Conservation (phyloP, 305 asterid species). For the Salvia sclarea region DNA sequence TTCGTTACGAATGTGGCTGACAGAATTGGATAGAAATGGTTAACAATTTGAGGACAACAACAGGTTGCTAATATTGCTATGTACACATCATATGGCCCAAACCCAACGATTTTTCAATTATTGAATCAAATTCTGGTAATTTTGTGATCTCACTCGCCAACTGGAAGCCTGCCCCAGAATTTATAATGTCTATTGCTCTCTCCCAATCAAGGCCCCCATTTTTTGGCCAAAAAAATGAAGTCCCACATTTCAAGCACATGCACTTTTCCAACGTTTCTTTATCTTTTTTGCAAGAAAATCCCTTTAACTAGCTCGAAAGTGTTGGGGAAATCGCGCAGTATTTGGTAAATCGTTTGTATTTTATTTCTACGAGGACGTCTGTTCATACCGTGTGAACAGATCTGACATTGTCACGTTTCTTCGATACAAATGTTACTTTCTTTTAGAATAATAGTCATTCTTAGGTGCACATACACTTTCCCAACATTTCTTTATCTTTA, state of each 20-base stretch:
- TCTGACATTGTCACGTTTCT: too few relatives aligned
- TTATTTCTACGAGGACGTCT: too few relatives aligned
- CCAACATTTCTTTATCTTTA: background rate
- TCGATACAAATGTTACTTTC: too few relatives aligned
- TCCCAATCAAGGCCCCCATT: conserved; percentile 31
- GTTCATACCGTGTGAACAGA: too few relatives aligned
- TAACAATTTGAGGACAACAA: background rate
- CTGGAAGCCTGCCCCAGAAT: conserved; percentile 16
- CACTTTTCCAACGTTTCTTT: background rate
- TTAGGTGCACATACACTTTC: background rate
- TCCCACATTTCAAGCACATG: background rate
- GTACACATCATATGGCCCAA: conserved; percentile 26
- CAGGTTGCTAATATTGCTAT: conserved; percentile 5
- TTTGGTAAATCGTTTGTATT: background rate
- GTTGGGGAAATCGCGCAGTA: too few relatives aligned
- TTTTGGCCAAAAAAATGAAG: too few relatives aligned
- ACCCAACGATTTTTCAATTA: conserved; percentile 6
- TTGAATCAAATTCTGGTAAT: background rate
- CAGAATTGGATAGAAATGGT: background rate
- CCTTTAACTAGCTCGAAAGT: background rate
- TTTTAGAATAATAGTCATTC: too few relatives aligned
- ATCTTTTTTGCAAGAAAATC: background rate
- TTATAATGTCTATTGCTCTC: conserved; percentile 15
- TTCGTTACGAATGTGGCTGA: conserved; percentile 8
- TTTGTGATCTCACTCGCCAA: conserved; percentile 12